Conservation (phyloP, 2,329 filamentous ascomycete genomes). For the Aureobasidium sp. region DNA sequence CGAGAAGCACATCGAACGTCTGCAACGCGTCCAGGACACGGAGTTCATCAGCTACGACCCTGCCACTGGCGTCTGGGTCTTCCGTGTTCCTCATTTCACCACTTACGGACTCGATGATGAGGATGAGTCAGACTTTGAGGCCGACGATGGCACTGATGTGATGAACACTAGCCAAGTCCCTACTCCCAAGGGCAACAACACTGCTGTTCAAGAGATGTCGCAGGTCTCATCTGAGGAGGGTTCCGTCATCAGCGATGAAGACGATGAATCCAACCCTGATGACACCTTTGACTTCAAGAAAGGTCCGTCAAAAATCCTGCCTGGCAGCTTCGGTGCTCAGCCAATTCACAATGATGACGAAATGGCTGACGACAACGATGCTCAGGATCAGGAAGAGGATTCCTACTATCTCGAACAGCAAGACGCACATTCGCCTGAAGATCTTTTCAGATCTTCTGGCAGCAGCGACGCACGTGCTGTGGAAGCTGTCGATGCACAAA, state of each 20-base stretch:
- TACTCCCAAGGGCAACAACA: conserved; percentile 14
- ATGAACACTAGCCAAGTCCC: conserved; percentile 1
- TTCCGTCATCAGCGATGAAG: conserved; percentile 30
- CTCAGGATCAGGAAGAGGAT: conserved; percentile 41
- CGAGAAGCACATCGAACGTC: conserved; percentile 72
- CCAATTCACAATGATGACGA: conserved; percentile 50
- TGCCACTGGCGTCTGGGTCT: conserved; percentile 78
- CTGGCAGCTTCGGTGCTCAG: conserved; percentile 62
- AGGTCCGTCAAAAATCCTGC: conserved; percentile 55
- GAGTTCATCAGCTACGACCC: conserved; percentile 73
- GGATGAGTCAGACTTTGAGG: conserved; percentile 44
- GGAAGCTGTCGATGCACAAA: neutral
- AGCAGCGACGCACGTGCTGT: neutral
- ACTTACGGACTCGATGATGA: conserved; percentile 80
- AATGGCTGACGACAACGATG: conserved; percentile 33
- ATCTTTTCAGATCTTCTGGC: conserved; percentile 13
- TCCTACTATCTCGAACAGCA: conserved; percentile 25
- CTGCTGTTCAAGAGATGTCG: conserved; percentile 12
- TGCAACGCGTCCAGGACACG: conserved; percentile 72
- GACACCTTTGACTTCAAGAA: conserved; percentile 50
- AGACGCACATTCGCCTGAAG: conserved; percentile 10
- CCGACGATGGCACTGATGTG: neutral
- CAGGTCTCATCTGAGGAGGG: conserved; percentile 23
- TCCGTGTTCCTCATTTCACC: conserved; percentile 92
- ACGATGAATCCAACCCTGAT: conserved; percentile 34